phyloP scores from a whole-genome alignment of 139 green algal genomes.

The Chlamydomonas sphaeroides region DNA sequence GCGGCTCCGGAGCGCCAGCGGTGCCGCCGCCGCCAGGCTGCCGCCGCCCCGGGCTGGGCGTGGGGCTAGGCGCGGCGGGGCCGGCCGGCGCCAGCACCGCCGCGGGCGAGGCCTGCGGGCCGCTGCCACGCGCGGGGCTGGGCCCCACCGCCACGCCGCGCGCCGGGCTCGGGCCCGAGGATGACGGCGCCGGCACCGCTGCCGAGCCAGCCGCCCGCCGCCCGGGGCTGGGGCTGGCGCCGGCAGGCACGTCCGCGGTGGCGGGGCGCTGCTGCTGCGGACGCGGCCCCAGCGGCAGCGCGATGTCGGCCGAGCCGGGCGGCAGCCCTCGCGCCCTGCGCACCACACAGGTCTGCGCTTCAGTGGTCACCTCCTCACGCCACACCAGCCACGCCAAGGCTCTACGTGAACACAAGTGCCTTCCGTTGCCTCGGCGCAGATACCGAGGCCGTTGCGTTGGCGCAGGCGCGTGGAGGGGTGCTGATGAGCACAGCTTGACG shows the following conservation, averaged over 20 bases:
- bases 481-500: no score
- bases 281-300: background rate
- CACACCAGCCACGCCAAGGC: no score
- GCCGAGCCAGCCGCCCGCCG: background rate
- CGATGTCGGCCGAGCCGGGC: no score
- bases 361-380: no score
- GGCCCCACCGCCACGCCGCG: background rate
- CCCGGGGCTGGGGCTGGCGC: background rate
- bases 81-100: no score
- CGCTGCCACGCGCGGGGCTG: background rate
- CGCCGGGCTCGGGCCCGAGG: constrained; percentile 4
- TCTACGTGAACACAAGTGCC: no score
- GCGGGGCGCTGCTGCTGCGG: background rate
- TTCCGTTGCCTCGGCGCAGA: no score
- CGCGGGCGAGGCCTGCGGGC: background rate
- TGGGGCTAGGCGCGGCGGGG: background rate
- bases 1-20: background rate
- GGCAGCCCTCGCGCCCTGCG: no score
- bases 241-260: background rate
- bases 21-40: background rate
- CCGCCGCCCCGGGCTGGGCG: constrained; percentile 5
- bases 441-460: no score
- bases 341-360: no score
- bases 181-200: background rate
- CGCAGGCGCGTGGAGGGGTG: no score